phyloP scores from a whole-genome alignment of 1,284 basidiomycete genomes.

The Fomitopsis betulina region DNA sequence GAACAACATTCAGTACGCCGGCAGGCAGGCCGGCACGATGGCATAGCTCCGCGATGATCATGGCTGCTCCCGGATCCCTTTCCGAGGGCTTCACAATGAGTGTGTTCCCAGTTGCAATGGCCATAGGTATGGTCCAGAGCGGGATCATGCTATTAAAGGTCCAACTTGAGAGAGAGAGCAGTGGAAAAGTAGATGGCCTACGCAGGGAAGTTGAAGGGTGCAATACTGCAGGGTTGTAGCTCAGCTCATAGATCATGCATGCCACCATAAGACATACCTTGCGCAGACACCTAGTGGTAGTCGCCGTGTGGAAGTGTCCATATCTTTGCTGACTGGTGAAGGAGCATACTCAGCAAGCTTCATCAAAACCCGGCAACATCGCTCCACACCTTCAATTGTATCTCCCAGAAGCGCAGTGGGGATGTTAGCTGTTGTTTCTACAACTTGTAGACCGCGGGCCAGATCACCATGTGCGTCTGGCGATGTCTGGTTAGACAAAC shows the following conservation, averaged over 20 bases:
- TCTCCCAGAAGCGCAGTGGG: slow-evolving; percentile 86
- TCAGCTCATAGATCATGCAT: not conserved
- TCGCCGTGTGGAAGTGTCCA: slow-evolving; percentile 90
- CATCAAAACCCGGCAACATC: not conserved
- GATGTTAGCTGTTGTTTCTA: slow-evolving; percentile 83
- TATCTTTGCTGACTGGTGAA: slow-evolving; percentile 85
- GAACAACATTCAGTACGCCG: slow-evolving; percentile 86
- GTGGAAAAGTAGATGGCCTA: slow-evolving; percentile 32
- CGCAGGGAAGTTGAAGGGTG: slow-evolving; percentile 94
- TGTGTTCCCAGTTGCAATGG: slow-evolving; percentile 90
- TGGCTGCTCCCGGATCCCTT: slow-evolving; percentile 93
- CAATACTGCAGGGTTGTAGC: slow-evolving; percentile 50
- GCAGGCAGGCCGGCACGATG: slow-evolving; percentile 77
- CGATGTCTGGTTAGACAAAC: not conserved
- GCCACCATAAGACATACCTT: slow-evolving; percentile 37
- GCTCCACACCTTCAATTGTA: slow-evolving; percentile 75
- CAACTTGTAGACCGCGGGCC: slow-evolving; percentile 91
- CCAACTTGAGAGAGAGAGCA: not conserved
- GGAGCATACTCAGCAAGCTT: too few relatives aligned
- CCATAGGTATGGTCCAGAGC: slow-evolving; percentile 91
- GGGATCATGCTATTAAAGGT: slow-evolving; percentile 82
- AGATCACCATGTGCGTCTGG: slow-evolving; percentile 93
- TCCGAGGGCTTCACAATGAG: slow-evolving; percentile 95
- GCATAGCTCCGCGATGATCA: slow-evolving; percentile 96
- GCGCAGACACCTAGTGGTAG: slow-evolving; percentile 79